Base-by-base conservation (phyloP, 768 basidiomycete genomes). In the Cantharellus anzutake region DNA sequence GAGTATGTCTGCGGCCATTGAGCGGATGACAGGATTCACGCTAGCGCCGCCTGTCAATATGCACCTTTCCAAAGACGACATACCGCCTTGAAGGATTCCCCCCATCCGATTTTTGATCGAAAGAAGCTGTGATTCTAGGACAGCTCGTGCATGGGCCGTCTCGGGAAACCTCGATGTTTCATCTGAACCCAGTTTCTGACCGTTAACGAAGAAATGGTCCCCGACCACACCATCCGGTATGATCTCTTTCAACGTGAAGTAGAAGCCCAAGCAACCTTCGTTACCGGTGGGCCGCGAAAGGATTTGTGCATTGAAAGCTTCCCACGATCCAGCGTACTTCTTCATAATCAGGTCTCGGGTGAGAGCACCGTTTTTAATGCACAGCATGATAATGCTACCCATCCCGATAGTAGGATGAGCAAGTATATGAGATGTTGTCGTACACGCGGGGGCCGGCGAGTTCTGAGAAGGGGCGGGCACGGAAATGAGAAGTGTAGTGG, bases 321-420 rank as follows among this genome's bases (percentile, higher is more conserved):
- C 70, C 88, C 89, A 93, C 61, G 79, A 71, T 3, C 73, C 68
- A 51, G 73, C 69, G 66, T 82, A 80, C 52, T 70, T 72, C 66
- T 91, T 78, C 5, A 84, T 80, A 16, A 92, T 75, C 63, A 82
- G 77, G 67, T 90, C 84, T 51, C 90, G 79, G 1, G 86, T 83
- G 4, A 91, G 76, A 0, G 86, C 84, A 29, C 87, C 87, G 64
- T 91, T 86, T 70, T 90, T 92, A 73, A 90, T 90, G 69, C 88
- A 91, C 5, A 93, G 77, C 89, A 94, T 94, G 40, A 82, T 84
- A 67, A 92, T 89, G 66, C 85, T 81, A 1, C 77, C 80, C 42
- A 76, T 72, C 2, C 71, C 67, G 20, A 57, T 60, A 0, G 81
- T 82, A 2, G 84, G 86, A 67, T 84, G 81, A 1, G 83, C 76